Evolutionary conservation across 169 alveolate genomes (phyloP), one percentile per base, ranked within the genome.

Genomic region (Plasmodium berghei): DNA sequence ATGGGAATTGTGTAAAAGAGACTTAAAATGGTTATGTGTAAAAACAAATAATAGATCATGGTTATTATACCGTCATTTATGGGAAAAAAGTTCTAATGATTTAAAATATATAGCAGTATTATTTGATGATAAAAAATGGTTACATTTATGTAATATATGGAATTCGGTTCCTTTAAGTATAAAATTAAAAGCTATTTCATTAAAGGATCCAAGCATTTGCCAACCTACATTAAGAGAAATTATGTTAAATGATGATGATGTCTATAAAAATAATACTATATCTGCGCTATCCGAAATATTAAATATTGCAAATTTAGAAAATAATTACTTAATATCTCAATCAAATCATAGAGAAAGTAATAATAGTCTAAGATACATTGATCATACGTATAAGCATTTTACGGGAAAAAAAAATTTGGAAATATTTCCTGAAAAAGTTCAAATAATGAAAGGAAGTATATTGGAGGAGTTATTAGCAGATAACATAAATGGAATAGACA

Each of bases 81-180:
- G 90, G 90, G 90, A 67, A 67, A 55, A 80, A n/a, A 66, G 90
- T 71, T 80, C 90, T 28, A 46, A 54, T 67, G 90, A 80, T 54
- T 71, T 80, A 52, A 80, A 80, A 62, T 80, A 80, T 48, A 28
- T 80, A 80, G 42, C 90, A 26, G 83, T 80, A 55, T 49, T 80
- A 58, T 56, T 64, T 67, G 83, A 80, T 66, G 90, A 80, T 49
- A 80, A 80, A 56, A 45, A 67, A 55, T 80, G 90, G 90, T 34
- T 80, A 66, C 80, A 80, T 67, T 48, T 80, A 67, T 62, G 69
- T 67, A 80, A 67, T 9, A 48, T 80, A 22, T 80, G 90, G 90
- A 80, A 67, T 8, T 45, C 48, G 0, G 56, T 80, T 52, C 90
- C 90, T n/a, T 48, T 80, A 45, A 80, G 85, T 66, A 9, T 80